Conservation (phyloP, 148 eudicot species). For the Camellia japonica region DNA sequence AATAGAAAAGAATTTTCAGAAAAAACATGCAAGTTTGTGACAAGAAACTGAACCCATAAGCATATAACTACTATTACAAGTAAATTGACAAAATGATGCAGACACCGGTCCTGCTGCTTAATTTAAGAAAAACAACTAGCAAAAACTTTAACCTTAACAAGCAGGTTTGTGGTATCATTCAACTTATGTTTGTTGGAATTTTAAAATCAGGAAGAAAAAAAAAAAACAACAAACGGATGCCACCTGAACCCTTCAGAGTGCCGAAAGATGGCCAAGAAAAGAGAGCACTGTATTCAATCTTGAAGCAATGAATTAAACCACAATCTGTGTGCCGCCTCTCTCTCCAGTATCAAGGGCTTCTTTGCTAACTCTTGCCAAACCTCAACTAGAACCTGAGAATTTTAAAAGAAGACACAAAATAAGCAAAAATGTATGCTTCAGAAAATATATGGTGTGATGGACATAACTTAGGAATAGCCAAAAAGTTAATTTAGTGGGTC, state of each 20-base stretch:
- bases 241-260: constrained; percentile 5
- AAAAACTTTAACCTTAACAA: constrained; percentile 9
- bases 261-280: constrained; percentile 5
- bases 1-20: neutral
- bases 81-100: neutral
- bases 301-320: neutral
- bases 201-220: neutral
- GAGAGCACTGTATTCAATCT: neutral
- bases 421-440: neutral
- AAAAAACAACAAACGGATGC: constrained; percentile 2
- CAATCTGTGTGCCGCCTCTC: neutral
- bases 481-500: too few relatives aligned
- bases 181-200: constrained; percentile 2
- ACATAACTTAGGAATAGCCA: neutral
- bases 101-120: neutral
- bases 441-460: neutral
- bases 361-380: neutral
- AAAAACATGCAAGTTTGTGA: neutral
- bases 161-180: constrained; percentile 8
- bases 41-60: neutral
- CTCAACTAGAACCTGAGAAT: constrained; percentile 21
- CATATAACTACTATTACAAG: neutral
- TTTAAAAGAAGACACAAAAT: neutral
- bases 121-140: neutral
- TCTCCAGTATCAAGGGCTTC: constrained; percentile 12